Conservation (phyloP, 768 basidiomycete genomes). For the Psilocybe sp. region DNA sequence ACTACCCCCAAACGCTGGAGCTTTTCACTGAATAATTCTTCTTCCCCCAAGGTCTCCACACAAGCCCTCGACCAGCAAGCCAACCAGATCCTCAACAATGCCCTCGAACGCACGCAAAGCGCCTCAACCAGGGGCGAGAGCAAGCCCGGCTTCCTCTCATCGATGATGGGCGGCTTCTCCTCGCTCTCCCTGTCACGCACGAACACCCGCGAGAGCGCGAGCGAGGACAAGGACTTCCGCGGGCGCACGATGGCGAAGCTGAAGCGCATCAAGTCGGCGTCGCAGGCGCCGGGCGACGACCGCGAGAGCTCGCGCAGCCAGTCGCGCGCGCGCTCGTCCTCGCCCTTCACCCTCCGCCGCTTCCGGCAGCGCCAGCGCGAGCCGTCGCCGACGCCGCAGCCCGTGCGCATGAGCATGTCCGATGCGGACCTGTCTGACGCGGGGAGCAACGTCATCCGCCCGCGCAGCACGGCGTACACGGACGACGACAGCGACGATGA, state of each 20-base stretch:
- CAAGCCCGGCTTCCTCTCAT: slow-evolving; percentile 62
- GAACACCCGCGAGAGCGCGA: slow-evolving; percentile 37
- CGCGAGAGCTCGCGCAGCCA: slow-evolving; percentile 38
- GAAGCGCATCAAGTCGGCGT: slow-evolving; percentile 47
- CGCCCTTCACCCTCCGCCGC: slow-evolving; percentile 76
- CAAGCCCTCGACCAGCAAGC: slow-evolving; percentile 48
- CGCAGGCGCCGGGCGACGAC: slow-evolving; percentile 39
- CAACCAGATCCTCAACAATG: slow-evolving; percentile 42
- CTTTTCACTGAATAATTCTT: slow-evolving; percentile 29
- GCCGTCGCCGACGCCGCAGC: slow-evolving; percentile 53
- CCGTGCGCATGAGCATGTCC: slow-evolving; percentile 55
- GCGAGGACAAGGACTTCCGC: slow-evolving; percentile 45
- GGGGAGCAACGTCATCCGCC: slow-evolving; percentile 51
- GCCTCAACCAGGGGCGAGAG: slow-evolving; percentile 36
- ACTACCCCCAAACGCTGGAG: slow-evolving; percentile 31
- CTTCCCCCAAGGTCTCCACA: slow-evolving; percentile 20
- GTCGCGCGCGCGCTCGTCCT: slow-evolving; percentile 69
- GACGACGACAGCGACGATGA: slow-evolving; percentile 55
- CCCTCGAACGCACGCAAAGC: slow-evolving; percentile 43
- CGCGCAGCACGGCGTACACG: slow-evolving; percentile 62
- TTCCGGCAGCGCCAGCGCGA: slow-evolving; percentile 58
- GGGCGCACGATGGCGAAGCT: slow-evolving; percentile 49
- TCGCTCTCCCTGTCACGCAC: slow-evolving; percentile 61
- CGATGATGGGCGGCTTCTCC: slow-evolving; percentile 71
- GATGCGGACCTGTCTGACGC: slow-evolving; percentile 60